phyloP scores from a whole-genome alignment of 2,329 filamentous ascomycete genomes.

The Aspergillus sp. region DNA sequence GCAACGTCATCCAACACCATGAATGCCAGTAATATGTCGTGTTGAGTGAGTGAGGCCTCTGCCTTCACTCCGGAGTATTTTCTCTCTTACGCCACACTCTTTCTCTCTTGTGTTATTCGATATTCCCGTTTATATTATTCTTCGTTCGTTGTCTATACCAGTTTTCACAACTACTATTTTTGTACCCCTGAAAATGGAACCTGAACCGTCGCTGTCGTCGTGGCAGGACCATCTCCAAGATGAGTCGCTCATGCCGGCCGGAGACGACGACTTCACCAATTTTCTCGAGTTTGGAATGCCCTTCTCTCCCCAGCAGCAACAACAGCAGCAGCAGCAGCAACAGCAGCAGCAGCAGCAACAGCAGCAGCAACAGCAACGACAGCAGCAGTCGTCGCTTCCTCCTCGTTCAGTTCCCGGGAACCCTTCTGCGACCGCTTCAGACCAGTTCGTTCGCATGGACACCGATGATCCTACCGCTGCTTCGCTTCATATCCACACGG shows the following conservation, averaged over 20 bases:
- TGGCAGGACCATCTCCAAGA: slow-evolving; percentile 37
- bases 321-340: not conserved
- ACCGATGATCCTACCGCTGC: slow-evolving; percentile 18
- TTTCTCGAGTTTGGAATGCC: slow-evolving; percentile 45
- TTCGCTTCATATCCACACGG: slow-evolving; percentile 22
- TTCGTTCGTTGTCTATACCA: too few relatives aligned
- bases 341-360: too few relatives aligned
- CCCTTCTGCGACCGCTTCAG: slow-evolving; percentile 12
- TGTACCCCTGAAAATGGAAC: slow-evolving; percentile 26
- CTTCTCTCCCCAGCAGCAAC: slow-evolving; percentile 23
- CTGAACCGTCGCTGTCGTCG: slow-evolving; percentile 28
- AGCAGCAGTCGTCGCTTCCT: slow-evolving; percentile 21
- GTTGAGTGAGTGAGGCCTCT: too few relatives aligned
- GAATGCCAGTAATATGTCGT: too few relatives aligned
- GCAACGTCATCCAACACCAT: too few relatives aligned
- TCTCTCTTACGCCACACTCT: too few relatives aligned
- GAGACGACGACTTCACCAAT: slow-evolving; percentile 44
- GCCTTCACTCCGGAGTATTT: too few relatives aligned
- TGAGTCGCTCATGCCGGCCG: slow-evolving; percentile 32
- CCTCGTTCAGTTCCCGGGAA: slow-evolving; percentile 24
- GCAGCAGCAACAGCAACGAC: slow-evolving; percentile 5
- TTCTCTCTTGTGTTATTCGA: too few relatives aligned
- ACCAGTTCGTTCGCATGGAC: slow-evolving; percentile 23
- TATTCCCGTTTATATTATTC: too few relatives aligned
- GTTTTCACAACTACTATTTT: too few relatives aligned